Evolutionary conservation across 495 filamentous ascomycete species (phyloP).

Genomic region (Neurospora africana): DNA sequence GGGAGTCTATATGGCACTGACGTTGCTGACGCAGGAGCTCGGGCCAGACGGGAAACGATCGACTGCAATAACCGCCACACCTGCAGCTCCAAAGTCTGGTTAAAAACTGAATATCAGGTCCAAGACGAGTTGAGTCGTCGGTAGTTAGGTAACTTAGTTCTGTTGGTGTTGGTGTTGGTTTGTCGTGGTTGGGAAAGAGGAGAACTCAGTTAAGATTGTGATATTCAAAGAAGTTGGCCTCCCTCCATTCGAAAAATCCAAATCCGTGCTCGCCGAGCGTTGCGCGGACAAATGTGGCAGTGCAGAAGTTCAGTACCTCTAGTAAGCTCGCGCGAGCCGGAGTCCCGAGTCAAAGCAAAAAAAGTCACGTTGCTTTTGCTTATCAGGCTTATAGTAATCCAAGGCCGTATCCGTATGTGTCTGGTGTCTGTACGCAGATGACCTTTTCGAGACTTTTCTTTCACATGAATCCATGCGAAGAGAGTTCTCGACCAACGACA

Average conservation of each 20-base stretch:
- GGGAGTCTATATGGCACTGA: background rate
- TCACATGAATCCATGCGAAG: background rate
- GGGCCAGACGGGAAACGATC: conserved; percentile 17
- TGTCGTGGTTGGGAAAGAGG: background rate
- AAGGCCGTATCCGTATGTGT: background rate
- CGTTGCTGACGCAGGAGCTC: conserved; percentile 17
- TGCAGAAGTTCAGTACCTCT: background rate
- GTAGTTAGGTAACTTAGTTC: background rate
- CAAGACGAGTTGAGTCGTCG: background rate
- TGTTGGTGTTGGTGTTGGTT: background rate
- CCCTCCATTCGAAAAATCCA: background rate
- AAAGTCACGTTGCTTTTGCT: background rate
- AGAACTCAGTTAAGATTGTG: background rate
- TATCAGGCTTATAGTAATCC: no score
- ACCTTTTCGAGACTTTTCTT: background rate
- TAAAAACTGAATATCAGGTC: background rate
- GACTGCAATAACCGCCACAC: conserved; percentile 2
- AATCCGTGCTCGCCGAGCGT: background rate
- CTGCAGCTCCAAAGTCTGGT: background rate
- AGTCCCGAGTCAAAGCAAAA: background rate
- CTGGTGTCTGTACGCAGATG: background rate
- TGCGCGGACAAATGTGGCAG: background rate
- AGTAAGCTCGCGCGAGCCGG: background rate
- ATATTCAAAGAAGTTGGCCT: background rate
- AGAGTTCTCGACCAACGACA: background rate